Percentiles rank a stretch among this genome's conserved stretches.
phyloP scores from a whole-genome alignment of 257 asterid species.

The Solanum ahanhuiri region DNA sequence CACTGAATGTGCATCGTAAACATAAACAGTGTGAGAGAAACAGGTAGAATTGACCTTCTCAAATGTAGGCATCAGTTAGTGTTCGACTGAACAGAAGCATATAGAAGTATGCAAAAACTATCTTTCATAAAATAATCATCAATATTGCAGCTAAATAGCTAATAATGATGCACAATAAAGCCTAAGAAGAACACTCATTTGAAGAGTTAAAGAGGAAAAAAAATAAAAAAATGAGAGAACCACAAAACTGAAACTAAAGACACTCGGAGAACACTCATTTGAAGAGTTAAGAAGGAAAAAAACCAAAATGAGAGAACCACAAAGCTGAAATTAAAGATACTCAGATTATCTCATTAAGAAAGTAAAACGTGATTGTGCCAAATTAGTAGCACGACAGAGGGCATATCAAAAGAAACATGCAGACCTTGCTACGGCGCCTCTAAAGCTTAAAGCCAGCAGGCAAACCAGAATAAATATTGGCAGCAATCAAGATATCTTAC shows the following conservation, averaged over 20 bases:
- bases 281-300: not conserved
- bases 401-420: not conserved
- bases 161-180: not conserved
- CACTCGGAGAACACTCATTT: not conserved
- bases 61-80: not conserved
- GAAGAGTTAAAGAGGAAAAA: not conserved
- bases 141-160: not conserved
- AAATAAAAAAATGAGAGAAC: not conserved
- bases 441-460: not conserved
- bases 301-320: not conserved
- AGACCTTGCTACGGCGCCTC: not conserved
- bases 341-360: not conserved
- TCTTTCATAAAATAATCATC: not conserved
- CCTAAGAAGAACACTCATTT: not conserved
- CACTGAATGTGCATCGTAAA: not conserved
- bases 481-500: not conserved
- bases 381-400: not conserved
- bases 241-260: not conserved
- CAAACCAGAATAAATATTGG: constrained; percentile 3
- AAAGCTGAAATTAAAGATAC: not conserved
- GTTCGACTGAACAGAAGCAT: not conserved
- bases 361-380: not conserved
- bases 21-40: not conserved
- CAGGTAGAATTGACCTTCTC: not conserved
- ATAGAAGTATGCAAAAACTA: not conserved